A percentile compares a stretch with the other conserved stretches of the same genome.
phyloP scores from a whole-genome alignment of 129 eudicot species.

The Artemisia tridentata region DNA sequence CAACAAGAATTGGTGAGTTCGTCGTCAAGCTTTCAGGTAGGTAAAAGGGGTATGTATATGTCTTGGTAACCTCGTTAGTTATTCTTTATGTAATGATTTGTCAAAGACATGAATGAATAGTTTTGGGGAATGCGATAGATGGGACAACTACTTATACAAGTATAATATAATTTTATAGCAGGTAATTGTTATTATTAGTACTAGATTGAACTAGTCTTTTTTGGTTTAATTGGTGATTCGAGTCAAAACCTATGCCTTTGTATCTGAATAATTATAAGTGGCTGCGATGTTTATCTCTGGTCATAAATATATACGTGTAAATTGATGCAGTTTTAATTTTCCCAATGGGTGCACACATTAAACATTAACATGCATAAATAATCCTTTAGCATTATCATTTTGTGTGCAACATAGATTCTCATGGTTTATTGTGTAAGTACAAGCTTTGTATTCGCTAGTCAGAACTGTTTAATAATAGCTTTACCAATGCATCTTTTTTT shows the following conservation, averaged over 20 bases:
- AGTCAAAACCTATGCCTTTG: not conserved
- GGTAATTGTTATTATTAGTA: no score
- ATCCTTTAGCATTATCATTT: not conserved
- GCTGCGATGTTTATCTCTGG: not conserved
- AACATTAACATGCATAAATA: not conserved
- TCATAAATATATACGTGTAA: not conserved
- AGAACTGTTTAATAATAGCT: not conserved
- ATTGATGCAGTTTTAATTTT: not conserved
- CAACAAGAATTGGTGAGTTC: no score
- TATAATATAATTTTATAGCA: accelerated
- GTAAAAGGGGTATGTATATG: no score
- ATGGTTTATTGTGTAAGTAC: not conserved
- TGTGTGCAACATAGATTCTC: not conserved
- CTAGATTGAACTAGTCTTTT: no score
- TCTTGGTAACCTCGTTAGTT: no score
- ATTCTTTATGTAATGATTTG: no score
- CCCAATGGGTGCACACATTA: not conserved
- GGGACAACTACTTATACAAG: no score
- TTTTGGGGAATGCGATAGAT: no score
- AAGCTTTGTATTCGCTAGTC: not conserved
- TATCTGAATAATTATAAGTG: not conserved
- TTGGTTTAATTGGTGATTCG: no score
- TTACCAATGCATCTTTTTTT: no score
- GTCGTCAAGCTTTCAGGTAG: no score
- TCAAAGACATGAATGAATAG: no score